A percentile compares a stretch with the other conserved stretches of the same genome.
phyloP scores from a whole-genome alignment of 108 stramenopile genomes.

The Pseudonitzschia multiseries region DNA sequence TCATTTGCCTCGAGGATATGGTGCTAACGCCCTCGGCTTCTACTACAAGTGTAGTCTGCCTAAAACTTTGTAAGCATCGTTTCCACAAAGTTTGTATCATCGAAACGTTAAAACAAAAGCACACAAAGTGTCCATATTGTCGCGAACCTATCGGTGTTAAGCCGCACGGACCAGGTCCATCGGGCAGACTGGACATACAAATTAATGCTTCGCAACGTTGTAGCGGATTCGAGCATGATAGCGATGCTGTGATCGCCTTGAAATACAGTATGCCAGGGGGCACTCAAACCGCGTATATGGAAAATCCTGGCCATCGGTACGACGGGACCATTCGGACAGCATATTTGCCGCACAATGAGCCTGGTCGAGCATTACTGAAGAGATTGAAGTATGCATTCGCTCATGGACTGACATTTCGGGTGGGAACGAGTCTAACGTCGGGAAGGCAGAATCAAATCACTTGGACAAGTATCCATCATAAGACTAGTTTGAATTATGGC shows the following conservation, averaged over 20 bases:
- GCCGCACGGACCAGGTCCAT: neutral
- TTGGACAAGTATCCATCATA: constrained; percentile 64
- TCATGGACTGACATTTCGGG: constrained; percentile 51
- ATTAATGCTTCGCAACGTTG: neutral
- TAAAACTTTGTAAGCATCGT: neutral
- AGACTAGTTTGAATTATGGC: constrained; percentile 39
- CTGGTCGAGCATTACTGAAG: constrained; percentile 35
- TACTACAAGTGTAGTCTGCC: neutral
- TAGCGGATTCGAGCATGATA: neutral
- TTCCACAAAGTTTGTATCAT: neutral
- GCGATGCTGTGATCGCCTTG: constrained; percentile 11
- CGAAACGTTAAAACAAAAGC: neutral
- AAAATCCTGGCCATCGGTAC: constrained; percentile 35
- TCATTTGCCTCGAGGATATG: neutral
- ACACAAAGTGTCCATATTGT: neutral
- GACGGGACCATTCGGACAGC: constrained; percentile 22
- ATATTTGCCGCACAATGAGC: constrained; percentile 35
- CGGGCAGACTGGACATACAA: neutral
- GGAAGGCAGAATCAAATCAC: constrained; percentile 32
- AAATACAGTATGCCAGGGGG: constrained; percentile 42
- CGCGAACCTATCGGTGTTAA: neutral
- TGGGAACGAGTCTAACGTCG: constrained; percentile 52
- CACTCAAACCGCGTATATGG: constrained; percentile 41
- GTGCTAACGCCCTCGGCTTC: neutral
- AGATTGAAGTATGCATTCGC: constrained; percentile 52